Percentiles rank a stretch among this genome's conserved stretches.
phyloP scores from a whole-genome alignment of 345 rosid genomes.

The Hibiscus mutabilis region DNA sequence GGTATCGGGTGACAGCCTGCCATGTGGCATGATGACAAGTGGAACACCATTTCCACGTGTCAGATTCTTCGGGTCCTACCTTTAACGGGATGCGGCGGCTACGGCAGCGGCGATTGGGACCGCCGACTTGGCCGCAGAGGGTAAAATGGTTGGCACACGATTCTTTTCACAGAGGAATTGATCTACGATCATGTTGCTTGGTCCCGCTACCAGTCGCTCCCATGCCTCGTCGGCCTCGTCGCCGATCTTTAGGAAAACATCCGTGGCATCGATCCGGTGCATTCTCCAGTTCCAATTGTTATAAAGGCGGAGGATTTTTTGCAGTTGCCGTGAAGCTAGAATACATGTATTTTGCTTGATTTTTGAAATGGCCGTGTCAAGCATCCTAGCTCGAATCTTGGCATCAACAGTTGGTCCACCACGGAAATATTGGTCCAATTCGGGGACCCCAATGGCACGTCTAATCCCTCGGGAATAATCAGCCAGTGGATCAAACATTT shows the following conservation, averaged over 20 bases:
- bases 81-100: conserved; percentile 33
- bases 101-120: conserved; percentile 39
- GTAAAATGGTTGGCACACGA: conserved; percentile 13
- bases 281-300: conserved; percentile 51
- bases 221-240: conserved; percentile 54
- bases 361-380: conserved; percentile 41
- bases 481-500: conserved; percentile 39
- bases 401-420: conserved; percentile 24
- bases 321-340: conserved; percentile 49
- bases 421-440: conserved; percentile 54
- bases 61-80: not conserved
- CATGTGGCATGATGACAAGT: conserved; percentile 15
- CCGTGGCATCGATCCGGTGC: conserved; percentile 76
- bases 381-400: conserved; percentile 21
- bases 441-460: conserved; percentile 75
- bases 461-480: conserved; percentile 59
- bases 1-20: not conserved
- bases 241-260: conserved; percentile 50
- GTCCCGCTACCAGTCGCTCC: conserved; percentile 53
- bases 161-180: conserved; percentile 37
- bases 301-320: conserved; percentile 51
- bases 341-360: conserved; percentile 55
- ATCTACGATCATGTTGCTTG: conserved; percentile 44
- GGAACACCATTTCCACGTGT: conserved; percentile 14
- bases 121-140: conserved; percentile 29